Percentiles rank a stretch among this genome's conserved stretches.
Conservation (phyloP, 495 filamentous ascomycete species). For the Trypethelium eluteriae region DNA sequence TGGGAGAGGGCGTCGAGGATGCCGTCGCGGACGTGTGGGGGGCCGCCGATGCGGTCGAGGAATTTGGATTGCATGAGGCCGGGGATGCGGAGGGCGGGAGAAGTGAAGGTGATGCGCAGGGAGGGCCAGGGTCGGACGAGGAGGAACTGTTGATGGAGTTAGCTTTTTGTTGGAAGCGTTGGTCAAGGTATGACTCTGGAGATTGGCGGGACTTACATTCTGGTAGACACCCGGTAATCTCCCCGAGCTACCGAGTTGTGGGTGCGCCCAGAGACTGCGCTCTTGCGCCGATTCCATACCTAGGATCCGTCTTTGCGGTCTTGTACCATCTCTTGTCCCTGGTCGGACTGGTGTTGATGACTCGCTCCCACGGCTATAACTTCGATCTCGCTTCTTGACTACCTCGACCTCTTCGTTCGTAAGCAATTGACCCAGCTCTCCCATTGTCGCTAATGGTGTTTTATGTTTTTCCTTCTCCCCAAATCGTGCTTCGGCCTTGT, state of each 20-base stretch:
- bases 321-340: background rate
- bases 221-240: conserved; percentile 38
- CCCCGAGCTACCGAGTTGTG: conserved; percentile 30
- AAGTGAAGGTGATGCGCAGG: conserved; percentile 39
- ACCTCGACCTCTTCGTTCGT: conserved; percentile 32
- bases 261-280: conserved; percentile 25
- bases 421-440: conserved; percentile 31
- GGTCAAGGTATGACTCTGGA: background rate
- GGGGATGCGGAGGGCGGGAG: conserved; percentile 35
- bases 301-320: conserved; percentile 19
- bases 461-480: conserved; percentile 16
- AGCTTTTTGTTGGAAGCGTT: background rate
- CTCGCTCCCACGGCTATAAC: conserved; percentile 15
- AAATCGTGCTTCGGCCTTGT: conserved; percentile 23
- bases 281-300: conserved; percentile 31
- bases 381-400: conserved; percentile 15
- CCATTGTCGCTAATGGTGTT: conserved; percentile 20
- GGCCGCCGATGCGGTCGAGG: conserved; percentile 35
- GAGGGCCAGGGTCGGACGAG: conserved; percentile 39
- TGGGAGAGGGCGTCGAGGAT: conserved; percentile 30
- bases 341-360: conserved; percentile 21
- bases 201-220: conserved; percentile 26
- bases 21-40: conserved; percentile 32
- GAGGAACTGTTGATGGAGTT: conserved; percentile 28
- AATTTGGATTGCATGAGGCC: conserved; percentile 35